A percentile compares a stretch with the other conserved stretches of the same genome.
Evolutionary conservation across 2,329 filamentous ascomycete species (phyloP).

Genomic region (Ustulina deusta): DNA sequence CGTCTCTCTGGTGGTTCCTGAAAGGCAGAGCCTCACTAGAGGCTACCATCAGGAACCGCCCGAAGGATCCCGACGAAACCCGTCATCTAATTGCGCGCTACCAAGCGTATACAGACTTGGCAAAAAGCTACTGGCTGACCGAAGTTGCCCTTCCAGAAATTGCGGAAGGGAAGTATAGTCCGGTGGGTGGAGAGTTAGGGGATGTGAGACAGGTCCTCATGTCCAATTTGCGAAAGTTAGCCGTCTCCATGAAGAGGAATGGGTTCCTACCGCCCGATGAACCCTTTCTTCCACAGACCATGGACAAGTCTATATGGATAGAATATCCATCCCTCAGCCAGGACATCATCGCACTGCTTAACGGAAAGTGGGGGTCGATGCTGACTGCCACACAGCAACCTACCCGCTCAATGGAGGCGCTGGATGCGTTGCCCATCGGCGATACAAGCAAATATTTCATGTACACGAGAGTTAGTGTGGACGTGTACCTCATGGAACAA

Average conservation of each 20-base stretch:
- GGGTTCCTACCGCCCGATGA: slow-evolving; percentile 79
- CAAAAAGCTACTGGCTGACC: slow-evolving; percentile 87
- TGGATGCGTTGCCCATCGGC: slow-evolving; percentile 79
- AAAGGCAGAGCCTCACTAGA: slow-evolving; percentile 83
- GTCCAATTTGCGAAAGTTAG: slow-evolving; percentile 77
- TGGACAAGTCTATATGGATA: slow-evolving; percentile 86
- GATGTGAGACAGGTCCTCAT: slow-evolving; percentile 68
- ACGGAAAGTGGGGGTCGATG: slow-evolving; percentile 67
- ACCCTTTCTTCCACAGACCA: slow-evolving; percentile 77
- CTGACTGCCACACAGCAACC: slow-evolving; percentile 62
- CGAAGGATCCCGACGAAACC: slow-evolving; percentile 66
- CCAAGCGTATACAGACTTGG: slow-evolving; percentile 86
- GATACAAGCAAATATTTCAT: slow-evolving; percentile 80
- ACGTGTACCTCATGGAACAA: slow-evolving; percentile 79
- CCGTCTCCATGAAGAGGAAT: slow-evolving; percentile 87
- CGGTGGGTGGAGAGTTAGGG: slow-evolving; percentile 61
- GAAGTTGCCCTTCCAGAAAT: slow-evolving; percentile 66
- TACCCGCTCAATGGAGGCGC: slow-evolving; percentile 63
- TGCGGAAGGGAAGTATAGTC: slow-evolving; percentile 56
- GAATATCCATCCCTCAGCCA: slow-evolving; percentile 79
- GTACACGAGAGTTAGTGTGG: slow-evolving; percentile 81
- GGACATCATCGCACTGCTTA: slow-evolving; percentile 77
- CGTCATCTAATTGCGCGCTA: slow-evolving; percentile 69
- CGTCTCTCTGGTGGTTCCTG: slow-evolving; percentile 90
- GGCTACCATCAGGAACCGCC: slow-evolving; percentile 73